A percentile compares a stretch with the other conserved stretches of the same genome.
Conservation (phyloP, 106 monocot species). For the Platanthera zijinensis region DNA sequence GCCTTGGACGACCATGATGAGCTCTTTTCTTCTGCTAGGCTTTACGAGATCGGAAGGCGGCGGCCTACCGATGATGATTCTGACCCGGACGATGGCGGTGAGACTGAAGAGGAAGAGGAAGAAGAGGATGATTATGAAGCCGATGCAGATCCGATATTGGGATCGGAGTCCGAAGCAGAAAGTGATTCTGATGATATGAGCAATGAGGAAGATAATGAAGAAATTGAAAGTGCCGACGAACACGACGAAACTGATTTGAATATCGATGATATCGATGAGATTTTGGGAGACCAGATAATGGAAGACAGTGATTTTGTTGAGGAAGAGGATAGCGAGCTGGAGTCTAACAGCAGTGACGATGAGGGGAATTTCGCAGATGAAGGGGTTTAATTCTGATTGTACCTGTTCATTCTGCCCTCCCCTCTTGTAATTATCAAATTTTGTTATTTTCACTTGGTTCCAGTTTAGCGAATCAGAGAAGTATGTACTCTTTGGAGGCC, state of each 20-base stretch:
- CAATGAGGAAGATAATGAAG: conserved; percentile 55
- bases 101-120: conserved; percentile 76
- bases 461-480: too few species aligned
- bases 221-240: conserved; percentile 52
- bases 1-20: conserved; percentile 94
- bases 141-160: conserved; percentile 43
- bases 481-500: too few species aligned
- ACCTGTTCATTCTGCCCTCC: too few species aligned
- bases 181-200: conserved; percentile 46
- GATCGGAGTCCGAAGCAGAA: conserved; percentile 32
- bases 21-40: conserved; percentile 75
- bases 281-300: conserved; percentile 47
- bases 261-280: conserved; percentile 27
- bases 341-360: conserved; percentile 69
- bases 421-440: too few species aligned
- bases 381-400: too few species aligned
- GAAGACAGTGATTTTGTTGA: conserved; percentile 48
- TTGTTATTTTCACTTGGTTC: too few species aligned
- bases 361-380: background rate
- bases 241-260: conserved; percentile 32
- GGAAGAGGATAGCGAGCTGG: conserved; percentile 57
- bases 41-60: conserved; percentile 78
- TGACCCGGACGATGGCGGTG: conserved; percentile 79
- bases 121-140: conserved; percentile 58
- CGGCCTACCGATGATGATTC: conserved; percentile 92